A percentile compares a stretch with the other conserved stretches of the same genome.
These are phyloP conservation scores for Aspergillus haitiensis DNA, from an alignment of 495 filamentous ascomycete genomes.

Conservation along the genomic window DNA sequence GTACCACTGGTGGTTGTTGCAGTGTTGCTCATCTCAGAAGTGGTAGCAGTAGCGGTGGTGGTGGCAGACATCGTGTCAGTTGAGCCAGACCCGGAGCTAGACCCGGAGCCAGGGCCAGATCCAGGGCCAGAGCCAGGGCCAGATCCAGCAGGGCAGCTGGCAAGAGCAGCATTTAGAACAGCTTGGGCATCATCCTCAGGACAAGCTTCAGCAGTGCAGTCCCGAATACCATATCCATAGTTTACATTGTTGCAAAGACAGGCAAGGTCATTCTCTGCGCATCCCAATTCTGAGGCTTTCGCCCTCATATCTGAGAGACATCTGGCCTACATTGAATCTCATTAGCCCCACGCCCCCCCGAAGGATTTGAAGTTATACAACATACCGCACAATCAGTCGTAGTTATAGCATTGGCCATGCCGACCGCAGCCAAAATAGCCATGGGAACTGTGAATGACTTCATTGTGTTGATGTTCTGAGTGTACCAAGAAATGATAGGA, in stretches of 20 bases:
- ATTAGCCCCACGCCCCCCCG: not conserved
- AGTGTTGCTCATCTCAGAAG: conserved; percentile 26
- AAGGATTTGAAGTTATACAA: not conserved
- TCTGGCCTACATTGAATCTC: conserved; percentile 51
- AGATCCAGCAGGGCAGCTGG: conserved; percentile 32
- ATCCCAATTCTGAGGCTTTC: conserved; percentile 61
- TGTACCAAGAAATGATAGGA: conserved; percentile 7
- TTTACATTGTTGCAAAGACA: conserved; percentile 71
- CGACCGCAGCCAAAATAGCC: conserved; percentile 38
- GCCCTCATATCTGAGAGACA: conserved; percentile 73
- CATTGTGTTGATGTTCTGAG: conserved; percentile 33
- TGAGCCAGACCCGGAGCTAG: conserved; percentile 28
- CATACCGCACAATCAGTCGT: conserved; percentile 43
- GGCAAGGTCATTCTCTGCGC: conserved; percentile 51
- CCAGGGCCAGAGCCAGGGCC: conserved; percentile 10
- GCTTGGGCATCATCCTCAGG: conserved; percentile 41
- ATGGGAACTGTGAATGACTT: conserved; percentile 42
- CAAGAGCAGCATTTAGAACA: conserved; percentile 39
- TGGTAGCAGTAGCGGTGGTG: conserved; percentile 33
- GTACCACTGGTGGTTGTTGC: conserved; percentile 23
- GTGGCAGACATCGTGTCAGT: conserved; percentile 28
- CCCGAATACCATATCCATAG: conserved; percentile 75
- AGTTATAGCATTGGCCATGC: conserved; percentile 33
- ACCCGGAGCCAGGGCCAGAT: conserved; percentile 19
- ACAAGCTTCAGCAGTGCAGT: conserved; percentile 74